Percentiles rank a stretch among this genome's conserved stretches.
These are phyloP conservation scores for Aureobasidium sp. DNA, from an alignment of 2,329 filamentous ascomycete genomes.

Conservation along the genomic window DNA sequence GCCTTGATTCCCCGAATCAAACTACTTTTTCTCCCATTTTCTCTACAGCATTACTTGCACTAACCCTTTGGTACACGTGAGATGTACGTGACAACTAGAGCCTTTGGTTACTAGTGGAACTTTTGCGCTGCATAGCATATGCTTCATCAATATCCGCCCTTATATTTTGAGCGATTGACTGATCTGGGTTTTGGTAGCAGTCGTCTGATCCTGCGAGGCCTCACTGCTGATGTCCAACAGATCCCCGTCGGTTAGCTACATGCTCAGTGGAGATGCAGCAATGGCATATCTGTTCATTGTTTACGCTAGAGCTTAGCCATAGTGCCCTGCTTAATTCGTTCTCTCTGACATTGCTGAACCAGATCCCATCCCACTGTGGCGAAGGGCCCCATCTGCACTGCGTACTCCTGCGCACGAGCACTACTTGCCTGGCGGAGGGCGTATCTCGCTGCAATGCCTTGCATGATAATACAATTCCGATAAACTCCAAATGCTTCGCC, in stretches of 20 bases:
- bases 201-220: background rate
- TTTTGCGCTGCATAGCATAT: background rate
- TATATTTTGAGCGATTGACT: background rate
- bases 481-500: conserved; percentile 58
- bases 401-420: conserved; percentile 69
- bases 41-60: background rate
- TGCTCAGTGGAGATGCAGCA: background rate
- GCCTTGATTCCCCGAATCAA: conserved; percentile 3
- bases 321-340: conserved; percentile 20
- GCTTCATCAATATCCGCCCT: background rate
- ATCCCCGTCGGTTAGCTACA: background rate
- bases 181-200: background rate
- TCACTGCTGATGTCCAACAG: background rate
- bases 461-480: conserved; percentile 58
- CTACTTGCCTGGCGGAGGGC: conserved; percentile 81
- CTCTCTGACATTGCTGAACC: conserved; percentile 44
- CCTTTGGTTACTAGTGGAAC: background rate
- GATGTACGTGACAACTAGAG: background rate
- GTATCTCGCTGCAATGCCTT: conserved; percentile 87
- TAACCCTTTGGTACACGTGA: background rate
- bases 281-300: background rate
- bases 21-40: background rate
- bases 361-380: conserved; percentile 73
- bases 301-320: conserved; percentile 31
- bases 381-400: conserved; percentile 60